Conservation (phyloP, 352 stramenopile genomes). For the Aphanomyces stellatus region DNA sequence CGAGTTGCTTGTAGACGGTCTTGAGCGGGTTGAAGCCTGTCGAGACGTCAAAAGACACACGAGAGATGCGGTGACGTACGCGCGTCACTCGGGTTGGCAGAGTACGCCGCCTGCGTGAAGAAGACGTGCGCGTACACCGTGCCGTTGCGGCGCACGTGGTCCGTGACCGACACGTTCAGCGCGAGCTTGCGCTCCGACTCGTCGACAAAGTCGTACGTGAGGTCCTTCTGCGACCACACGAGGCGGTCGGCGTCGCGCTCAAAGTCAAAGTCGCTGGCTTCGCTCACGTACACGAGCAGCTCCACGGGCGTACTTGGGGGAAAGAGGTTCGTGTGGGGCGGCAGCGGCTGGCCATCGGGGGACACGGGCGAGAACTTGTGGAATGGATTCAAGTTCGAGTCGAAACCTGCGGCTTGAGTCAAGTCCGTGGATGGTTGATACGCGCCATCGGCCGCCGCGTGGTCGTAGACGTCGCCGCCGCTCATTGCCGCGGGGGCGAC, state of each 20-base stretch:
- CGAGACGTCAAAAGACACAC: conserved; percentile 2
- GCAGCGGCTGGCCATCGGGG: neutral
- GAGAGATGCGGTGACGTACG: neutral
- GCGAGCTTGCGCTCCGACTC: conserved; percentile 37
- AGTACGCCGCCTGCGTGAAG: conserved; percentile 59
- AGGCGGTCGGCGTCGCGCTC: conserved; percentile 34
- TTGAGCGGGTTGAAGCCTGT: conserved; percentile 48
- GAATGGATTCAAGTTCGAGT: conserved; percentile 1
- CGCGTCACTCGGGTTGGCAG: conserved; percentile 51
- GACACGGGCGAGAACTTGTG: conserved; percentile 9
- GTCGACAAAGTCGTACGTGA: conserved; percentile 41
- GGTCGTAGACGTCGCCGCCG: neutral
- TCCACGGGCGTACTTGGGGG: neutral
- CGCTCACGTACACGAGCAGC: conserved; percentile 9
- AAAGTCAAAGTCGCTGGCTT: conserved; percentile 26
- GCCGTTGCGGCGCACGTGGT: conserved; percentile 51
- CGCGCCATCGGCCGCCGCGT: neutral
- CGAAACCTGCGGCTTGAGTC: too few species aligned
- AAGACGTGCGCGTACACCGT: conserved; percentile 83
- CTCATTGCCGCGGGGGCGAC: conserved; percentile 5
- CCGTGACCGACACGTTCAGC: conserved; percentile 70
- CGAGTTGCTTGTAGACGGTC: conserved; percentile 44
- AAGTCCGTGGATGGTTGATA: neutral
- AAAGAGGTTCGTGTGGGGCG: conserved; percentile 33
- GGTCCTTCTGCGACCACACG: conserved; percentile 59